Evolutionary conservation across 2,329 filamentous ascomycete species (phyloP), one percentile per base, ranked within the genome.

Genomic region (Fonsecaea pedrosoi): DNA sequence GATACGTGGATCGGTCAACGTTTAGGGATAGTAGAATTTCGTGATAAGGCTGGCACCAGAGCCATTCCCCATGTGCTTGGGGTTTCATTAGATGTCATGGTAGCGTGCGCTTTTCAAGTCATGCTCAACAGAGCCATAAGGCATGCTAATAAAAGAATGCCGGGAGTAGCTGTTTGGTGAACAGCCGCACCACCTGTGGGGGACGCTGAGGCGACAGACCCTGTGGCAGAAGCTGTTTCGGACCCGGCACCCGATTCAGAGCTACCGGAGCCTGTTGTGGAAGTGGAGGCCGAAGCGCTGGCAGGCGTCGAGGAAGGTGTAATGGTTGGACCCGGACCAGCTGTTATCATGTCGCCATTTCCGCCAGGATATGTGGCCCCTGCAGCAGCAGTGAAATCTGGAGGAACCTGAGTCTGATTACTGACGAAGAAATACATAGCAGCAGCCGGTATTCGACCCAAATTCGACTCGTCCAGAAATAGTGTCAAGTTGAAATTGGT

Each of bases 381-480:
- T 34, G 64, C 66, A 25, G 66, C 63, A 8, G 64, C 70, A 34
- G 67, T 65, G 38, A 70, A 72, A n/a, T 67, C 64, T 42, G 53
- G 50, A 18, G 70, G 70, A 10, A 70, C 69, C 30, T 58, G 53
- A 9, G 70, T 72, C 58, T 70, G 21, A 35, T 70, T 72, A 35
- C 68, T 70, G 37, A 54, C 67, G 45, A 66, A 72, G 67, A 64
- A 70, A 55, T 72, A 70, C 60, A 69, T 69, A 3, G 70, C 70
- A 6, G 70, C 70, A 12, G 69, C 70, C 3, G 70, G 69, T 32
- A n/a, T 64, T 15, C 62, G 64, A n/a, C 65, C 67, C 8, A 72
- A 55, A 13, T 66, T 67, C 12, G 65, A 67, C 32, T 67, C 66
- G 25, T 66, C 66, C 32, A 72, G 8, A 45, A 72, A 70, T 7